Percentiles rank a stretch among this genome's conserved stretches.
These are phyloP conservation scores for Stenogyne calaminthoides DNA, from an alignment of 305 asterid genomes.

Conservation along the genomic window DNA sequence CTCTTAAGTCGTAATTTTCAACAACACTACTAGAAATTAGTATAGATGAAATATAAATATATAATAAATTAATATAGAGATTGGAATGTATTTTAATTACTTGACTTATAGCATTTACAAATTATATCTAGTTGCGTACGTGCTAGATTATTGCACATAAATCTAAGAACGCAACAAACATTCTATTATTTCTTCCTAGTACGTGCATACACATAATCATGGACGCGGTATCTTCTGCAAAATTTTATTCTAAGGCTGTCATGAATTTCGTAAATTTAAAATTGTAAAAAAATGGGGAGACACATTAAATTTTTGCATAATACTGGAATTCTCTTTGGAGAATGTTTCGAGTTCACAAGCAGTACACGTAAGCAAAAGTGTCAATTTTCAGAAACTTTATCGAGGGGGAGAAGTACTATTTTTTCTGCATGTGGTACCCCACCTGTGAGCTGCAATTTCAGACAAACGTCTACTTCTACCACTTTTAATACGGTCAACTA, in stretches of 20 bases:
- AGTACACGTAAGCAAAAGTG: conserved; percentile 1
- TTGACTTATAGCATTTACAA: not conserved
- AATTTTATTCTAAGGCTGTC: not conserved
- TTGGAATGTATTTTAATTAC: not conserved
- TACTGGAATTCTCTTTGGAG: not conserved
- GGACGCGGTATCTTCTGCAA: not conserved
- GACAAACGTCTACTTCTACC: not conserved
- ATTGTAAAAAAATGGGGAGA: not conserved
- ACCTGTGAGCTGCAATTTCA: conserved; percentile 23
- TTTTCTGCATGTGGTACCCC: conserved; percentile 31
- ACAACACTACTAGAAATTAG: not conserved
- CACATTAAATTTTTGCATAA: not conserved
- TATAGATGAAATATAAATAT: not conserved
- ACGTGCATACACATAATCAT: not conserved
- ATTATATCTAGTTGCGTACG: not conserved
- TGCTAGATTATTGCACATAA: not conserved
- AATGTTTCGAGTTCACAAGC: conserved; percentile 36
- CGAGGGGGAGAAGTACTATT: not conserved
- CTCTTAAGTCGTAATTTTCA: not conserved
- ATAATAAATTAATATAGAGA: not conserved
- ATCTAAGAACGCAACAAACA: not conserved
- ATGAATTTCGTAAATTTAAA: not conserved
- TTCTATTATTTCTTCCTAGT: not conserved
- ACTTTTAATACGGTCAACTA: not conserved
- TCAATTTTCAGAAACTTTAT: conserved; percentile 19